These are phyloP conservation scores for Umbelopsis sp. DNA, from an alignment of 192 early-diverging fungal species.

Conservation along the genomic window DNA sequence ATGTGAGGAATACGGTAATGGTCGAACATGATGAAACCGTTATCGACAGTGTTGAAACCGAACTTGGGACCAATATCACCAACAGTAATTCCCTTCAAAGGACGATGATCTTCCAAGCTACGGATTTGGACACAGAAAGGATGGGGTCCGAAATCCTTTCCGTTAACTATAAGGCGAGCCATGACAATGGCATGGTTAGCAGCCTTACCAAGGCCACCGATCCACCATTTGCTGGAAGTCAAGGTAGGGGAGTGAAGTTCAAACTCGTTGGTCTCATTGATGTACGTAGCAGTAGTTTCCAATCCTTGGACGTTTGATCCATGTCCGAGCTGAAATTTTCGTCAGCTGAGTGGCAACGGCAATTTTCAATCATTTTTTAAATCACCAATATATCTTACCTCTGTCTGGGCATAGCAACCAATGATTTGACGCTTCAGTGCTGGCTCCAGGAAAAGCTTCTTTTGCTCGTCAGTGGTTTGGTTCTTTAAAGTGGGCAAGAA, in stretches of 20 bases:
- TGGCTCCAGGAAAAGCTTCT: constrained; percentile 72
- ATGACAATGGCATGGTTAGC: constrained; percentile 86
- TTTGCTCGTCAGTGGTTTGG: constrained; percentile 78
- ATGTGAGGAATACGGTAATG: constrained; percentile 77
- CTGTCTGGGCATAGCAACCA: constrained; percentile 87
- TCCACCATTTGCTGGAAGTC: constrained; percentile 88
- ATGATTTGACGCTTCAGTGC: constrained; percentile 76
- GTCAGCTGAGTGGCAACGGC: not conserved
- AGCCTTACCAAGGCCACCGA: constrained; percentile 78
- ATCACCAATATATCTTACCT: constrained; percentile 43
- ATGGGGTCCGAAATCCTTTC: constrained; percentile 78
- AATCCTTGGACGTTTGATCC: constrained; percentile 88
- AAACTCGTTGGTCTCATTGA: constrained; percentile 84
- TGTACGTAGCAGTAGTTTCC: constrained; percentile 85
- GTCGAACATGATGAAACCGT: constrained; percentile 84
- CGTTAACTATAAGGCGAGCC: constrained; percentile 73
- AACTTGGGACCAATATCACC: constrained; percentile 90
- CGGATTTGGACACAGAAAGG: constrained; percentile 84
- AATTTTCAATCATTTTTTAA: constrained; percentile 27
- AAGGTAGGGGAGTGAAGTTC: constrained; percentile 80
- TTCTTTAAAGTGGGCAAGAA: constrained; percentile 80
- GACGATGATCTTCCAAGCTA: constrained; percentile 68
- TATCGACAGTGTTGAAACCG: constrained; percentile 84
- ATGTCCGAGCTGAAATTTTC: constrained; percentile 44
- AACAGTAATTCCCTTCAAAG: constrained; percentile 77